phyloP scores from a whole-genome alignment of 805 yeast species.

The Debaryomyces hansenii region DNA sequence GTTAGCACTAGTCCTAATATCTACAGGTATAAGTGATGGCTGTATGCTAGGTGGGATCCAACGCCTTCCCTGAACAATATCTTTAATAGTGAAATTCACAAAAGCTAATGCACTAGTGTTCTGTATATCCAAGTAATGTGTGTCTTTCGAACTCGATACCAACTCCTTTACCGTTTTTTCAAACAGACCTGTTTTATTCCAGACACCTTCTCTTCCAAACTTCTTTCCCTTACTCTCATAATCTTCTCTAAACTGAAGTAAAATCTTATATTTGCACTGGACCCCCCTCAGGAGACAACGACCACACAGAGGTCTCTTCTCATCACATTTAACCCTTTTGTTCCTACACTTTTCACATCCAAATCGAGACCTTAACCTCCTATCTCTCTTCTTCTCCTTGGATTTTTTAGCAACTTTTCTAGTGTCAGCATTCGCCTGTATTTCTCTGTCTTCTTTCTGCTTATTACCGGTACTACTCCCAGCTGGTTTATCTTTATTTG shows the following conservation, averaged over 20 bases:
- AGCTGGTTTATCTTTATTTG: too few species aligned
- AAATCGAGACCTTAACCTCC: conserved; percentile 22
- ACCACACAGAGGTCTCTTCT: conserved; percentile 22
- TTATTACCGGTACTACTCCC: too few species aligned
- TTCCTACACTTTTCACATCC: conserved; percentile 25
- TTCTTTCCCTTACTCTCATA: conserved; percentile 21
- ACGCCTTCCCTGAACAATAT: conserved; percentile 8
- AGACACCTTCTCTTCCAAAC: conserved; percentile 30
- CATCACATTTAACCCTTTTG: conserved; percentile 26
- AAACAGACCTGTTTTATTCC: conserved; percentile 15
- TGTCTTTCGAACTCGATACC: conserved; percentile 9
- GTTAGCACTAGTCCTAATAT: conserved; percentile 9
- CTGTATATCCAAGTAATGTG: conserved; percentile 14
- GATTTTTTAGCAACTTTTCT: too few species aligned
- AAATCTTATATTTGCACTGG: conserved; percentile 18
- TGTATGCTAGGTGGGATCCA: conserved; percentile 11
- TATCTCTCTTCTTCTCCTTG: too few species aligned
- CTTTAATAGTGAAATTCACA: conserved; percentile 16
- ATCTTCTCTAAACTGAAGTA: conserved; percentile 26
- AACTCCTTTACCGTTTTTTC: conserved; percentile 8
- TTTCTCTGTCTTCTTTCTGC: too few species aligned
- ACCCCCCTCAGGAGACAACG: conserved; percentile 16
- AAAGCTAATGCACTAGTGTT: conserved; percentile 14
- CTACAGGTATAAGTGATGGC: conserved; percentile 23
- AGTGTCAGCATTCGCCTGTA: too few species aligned